These are phyloP conservation scores for Euclidium syriacum DNA, from an alignment of 345 rosid species.

Conservation along the genomic window DNA sequence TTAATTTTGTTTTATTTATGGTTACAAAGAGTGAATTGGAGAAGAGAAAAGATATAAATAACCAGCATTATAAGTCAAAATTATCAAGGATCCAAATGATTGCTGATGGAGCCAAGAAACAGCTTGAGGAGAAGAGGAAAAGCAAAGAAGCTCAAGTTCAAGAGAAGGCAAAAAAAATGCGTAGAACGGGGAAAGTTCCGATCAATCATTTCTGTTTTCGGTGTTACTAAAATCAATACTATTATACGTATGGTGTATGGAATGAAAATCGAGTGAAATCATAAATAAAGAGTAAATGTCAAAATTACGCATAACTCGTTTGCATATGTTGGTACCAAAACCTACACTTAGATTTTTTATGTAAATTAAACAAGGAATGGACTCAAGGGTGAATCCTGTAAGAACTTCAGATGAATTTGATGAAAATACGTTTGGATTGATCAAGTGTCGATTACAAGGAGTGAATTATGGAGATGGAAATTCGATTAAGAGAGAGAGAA, in stretches of 20 bases:
- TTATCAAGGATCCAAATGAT: slow-evolving; percentile 49
- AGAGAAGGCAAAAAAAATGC: slow-evolving; percentile 43
- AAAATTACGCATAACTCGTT: not conserved
- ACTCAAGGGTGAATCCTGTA: too few species aligned
- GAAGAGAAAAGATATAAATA: slow-evolving; percentile 40
- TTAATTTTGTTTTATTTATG: not conserved
- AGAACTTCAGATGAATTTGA: too few species aligned
- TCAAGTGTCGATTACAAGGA: too few species aligned
- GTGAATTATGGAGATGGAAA: too few species aligned
- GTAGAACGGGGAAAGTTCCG: slow-evolving; percentile 37
- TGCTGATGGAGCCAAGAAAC: slow-evolving; percentile 50
- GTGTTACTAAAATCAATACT: slow-evolving; percentile 1
- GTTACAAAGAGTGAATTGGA: slow-evolving; percentile 56
- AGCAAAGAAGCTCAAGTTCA: slow-evolving; percentile 46
- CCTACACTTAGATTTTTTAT: too few species aligned
- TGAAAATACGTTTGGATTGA: too few species aligned
- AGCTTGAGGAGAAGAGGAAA: slow-evolving; percentile 56
- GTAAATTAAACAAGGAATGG: too few species aligned
- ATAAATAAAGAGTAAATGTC: not conserved
- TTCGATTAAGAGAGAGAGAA: too few species aligned
- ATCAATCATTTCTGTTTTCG: slow-evolving; percentile 52
- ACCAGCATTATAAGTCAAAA: slow-evolving; percentile 49
- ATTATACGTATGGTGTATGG: not conserved
- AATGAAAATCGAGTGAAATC: not conserved
- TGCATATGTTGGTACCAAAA: too few species aligned